A percentile compares a stretch with the other conserved stretches of the same genome.
phyloP scores from a whole-genome alignment of 164 flowering plant species.

The Saururus chinensis region DNA sequence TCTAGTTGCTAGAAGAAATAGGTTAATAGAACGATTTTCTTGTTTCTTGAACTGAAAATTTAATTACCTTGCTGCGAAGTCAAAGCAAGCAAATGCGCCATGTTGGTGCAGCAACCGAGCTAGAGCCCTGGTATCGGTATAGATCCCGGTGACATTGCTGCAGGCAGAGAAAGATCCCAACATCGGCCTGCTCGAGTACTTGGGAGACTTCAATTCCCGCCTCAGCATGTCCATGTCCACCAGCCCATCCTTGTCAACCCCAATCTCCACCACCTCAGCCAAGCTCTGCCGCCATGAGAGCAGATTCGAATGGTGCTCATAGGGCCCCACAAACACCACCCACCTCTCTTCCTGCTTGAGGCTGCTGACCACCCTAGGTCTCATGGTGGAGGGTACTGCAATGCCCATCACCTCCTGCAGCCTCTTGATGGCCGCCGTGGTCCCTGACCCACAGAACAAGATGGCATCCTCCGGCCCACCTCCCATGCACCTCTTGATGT shows the following conservation, averaged over 20 bases:
- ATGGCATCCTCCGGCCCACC: conserved; percentile 13
- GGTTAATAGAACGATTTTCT: too few species aligned
- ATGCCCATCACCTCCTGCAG: conserved; percentile 24
- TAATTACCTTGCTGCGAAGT: conserved; percentile 23
- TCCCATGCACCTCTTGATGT: conserved; percentile 22
- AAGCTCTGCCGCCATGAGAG: conserved; percentile 23
- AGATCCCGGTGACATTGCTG: conserved; percentile 68
- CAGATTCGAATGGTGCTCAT: conserved; percentile 33
- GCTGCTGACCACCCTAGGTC: conserved; percentile 1
- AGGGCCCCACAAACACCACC: conserved; percentile 32
- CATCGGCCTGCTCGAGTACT: conserved; percentile 40
- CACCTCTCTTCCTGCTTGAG: conserved; percentile 17
- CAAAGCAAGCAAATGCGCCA: conserved; percentile 78
- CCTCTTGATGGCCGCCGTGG: conserved; percentile 21
- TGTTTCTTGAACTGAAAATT: too few species aligned
- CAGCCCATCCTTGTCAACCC: conserved; percentile 31
- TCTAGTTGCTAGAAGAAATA: background rate
- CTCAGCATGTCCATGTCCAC: conserved; percentile 41
- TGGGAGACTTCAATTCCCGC: conserved; percentile 20
- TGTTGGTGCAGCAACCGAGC: conserved; percentile 49
- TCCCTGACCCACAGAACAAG: conserved; percentile 19
- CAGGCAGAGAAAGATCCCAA: conserved; percentile 80
- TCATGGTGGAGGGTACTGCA: conserved; percentile 15
- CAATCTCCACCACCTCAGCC: conserved; percentile 28
- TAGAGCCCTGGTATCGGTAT: conserved; percentile 37